These are phyloP conservation scores for Verticillium nubilum DNA, from an alignment of 2,329 filamentous ascomycete genomes.

Conservation along the genomic window DNA sequence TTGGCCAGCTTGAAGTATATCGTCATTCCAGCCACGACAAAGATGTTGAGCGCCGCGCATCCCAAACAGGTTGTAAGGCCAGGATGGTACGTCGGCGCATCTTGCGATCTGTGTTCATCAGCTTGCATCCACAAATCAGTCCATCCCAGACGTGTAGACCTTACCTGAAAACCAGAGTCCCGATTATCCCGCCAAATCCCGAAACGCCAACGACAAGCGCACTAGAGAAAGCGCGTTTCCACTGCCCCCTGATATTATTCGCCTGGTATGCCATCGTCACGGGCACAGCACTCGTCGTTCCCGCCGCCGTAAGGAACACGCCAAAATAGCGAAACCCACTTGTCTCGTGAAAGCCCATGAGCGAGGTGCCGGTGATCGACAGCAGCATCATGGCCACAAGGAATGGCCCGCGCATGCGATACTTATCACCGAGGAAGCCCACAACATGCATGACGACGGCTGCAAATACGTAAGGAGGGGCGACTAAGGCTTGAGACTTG, in stretches of 20 bases:
- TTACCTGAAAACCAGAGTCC: constrained; percentile 63
- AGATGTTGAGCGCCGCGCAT: constrained; percentile 37
- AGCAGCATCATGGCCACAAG: constrained; percentile 61
- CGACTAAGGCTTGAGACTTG: constrained; percentile 63
- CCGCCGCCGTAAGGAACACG: constrained; percentile 68
- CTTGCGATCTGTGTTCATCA: constrained; percentile 27
- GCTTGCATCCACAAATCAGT: background rate
- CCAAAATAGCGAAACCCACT: constrained; percentile 63
- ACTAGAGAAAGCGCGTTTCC: constrained; percentile 78
- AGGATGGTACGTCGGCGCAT: constrained; percentile 46
- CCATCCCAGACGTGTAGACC: background rate
- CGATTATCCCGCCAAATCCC: constrained; percentile 73
- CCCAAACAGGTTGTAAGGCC: constrained; percentile 52
- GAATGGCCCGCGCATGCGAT: constrained; percentile 59
- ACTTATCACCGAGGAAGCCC: constrained; percentile 63
- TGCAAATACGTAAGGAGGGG: constrained; percentile 63
- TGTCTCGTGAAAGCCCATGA: constrained; percentile 62
- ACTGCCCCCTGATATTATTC: constrained; percentile 83
- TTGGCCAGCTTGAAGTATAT: constrained; percentile 39
- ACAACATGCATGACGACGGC: constrained; percentile 55
- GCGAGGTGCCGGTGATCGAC: constrained; percentile 61
- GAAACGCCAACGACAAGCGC: constrained; percentile 72
- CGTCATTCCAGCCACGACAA: constrained; percentile 36
- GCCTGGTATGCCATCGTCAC: constrained; percentile 73
- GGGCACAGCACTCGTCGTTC: constrained; percentile 73